Conservation (phyloP, 2,329 filamentous ascomycete genomes). For the Malbranchea zuffiana region DNA sequence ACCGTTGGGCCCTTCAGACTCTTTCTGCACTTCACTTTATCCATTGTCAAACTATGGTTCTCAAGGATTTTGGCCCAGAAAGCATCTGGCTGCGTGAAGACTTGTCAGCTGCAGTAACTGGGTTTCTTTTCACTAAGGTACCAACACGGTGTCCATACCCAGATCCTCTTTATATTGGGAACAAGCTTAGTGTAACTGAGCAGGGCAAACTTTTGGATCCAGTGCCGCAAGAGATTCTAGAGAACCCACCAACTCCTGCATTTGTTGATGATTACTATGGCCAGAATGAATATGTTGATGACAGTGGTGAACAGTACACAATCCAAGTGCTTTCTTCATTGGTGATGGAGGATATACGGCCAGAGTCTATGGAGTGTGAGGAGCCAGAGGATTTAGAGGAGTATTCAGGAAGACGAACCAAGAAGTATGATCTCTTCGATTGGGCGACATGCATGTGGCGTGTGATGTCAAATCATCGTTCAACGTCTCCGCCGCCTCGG, state of each 20-base stretch:
- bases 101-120: conserved; percentile 5
- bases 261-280: too few relatives aligned
- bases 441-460: conserved; percentile 9
- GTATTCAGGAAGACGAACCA: background rate
- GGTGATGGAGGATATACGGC: too few relatives aligned
- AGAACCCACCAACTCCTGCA: background rate
- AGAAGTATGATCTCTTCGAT: conserved; percentile 7
- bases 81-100: conserved; percentile 5
- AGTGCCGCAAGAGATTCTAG: background rate
- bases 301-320: too few relatives aligned
- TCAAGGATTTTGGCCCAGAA: too few relatives aligned
- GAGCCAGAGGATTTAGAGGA: too few relatives aligned
- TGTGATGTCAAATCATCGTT: conserved; percentile 5
- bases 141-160: too few relatives aligned
- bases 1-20: conserved; percentile 8
- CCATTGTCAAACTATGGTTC: background rate
- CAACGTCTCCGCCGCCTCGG: background rate
- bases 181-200: too few relatives aligned
- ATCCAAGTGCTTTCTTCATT: too few relatives aligned
- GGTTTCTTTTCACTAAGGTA: too few relatives aligned
- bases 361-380: too few relatives aligned
- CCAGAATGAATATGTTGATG: too few relatives aligned
- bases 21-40: conserved; percentile 8
- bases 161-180: too few relatives aligned
- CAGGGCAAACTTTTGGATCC: background rate